Conservation (phyloP, 2,329 filamentous ascomycete genomes). For the Paracorniculantispora psalliotae region DNA sequence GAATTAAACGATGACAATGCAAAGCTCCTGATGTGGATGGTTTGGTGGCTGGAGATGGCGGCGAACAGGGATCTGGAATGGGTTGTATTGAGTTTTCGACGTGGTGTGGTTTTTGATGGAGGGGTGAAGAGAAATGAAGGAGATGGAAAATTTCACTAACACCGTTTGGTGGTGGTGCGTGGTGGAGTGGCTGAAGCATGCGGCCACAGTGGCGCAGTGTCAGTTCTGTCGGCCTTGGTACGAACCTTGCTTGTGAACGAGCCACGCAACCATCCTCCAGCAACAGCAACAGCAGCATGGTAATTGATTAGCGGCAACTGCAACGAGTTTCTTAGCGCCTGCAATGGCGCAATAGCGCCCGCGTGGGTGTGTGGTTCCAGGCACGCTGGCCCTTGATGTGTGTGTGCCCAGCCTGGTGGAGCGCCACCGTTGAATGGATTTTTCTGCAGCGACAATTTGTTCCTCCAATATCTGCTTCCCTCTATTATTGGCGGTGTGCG, state of each 20-base stretch:
- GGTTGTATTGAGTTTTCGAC: background rate
- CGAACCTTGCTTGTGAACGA: background rate
- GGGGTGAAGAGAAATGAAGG: background rate
- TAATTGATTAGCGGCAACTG: background rate
- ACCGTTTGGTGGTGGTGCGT: background rate
- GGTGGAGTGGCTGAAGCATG: background rate
- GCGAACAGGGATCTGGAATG: background rate
- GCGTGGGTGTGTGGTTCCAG: background rate
- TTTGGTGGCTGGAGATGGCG: background rate
- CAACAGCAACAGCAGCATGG: background rate
- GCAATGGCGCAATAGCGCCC: background rate
- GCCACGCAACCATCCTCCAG: background rate
- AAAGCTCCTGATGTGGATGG: background rate
- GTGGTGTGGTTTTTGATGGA: conserved; percentile 1
- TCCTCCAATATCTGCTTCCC: too few relatives aligned
- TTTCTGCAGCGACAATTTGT: too few relatives aligned
- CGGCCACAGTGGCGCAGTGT: background rate
- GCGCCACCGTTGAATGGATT: background rate
- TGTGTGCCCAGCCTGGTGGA: background rate
- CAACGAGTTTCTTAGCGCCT: background rate
- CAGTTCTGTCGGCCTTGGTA: background rate
- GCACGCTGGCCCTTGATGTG: background rate
- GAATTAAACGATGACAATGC: background rate
- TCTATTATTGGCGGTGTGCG: background rate
- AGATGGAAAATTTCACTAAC: background rate